These are phyloP conservation scores for Oryza meyeriana DNA, from an alignment of 176 grass and related monocot genomes.

Conservation along the genomic window DNA sequence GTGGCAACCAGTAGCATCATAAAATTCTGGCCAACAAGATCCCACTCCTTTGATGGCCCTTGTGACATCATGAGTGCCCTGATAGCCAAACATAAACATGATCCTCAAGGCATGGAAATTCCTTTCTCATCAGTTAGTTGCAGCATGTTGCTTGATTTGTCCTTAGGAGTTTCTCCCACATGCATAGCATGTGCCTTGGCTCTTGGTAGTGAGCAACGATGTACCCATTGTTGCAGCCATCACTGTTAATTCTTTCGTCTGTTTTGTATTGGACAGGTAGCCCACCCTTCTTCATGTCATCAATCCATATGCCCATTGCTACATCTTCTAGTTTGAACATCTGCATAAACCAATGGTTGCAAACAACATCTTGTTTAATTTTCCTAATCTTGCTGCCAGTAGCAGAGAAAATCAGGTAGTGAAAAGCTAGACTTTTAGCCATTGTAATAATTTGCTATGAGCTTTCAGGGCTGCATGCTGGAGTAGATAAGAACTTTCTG, in stretches of 20 bases:
- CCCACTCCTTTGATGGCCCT: not conserved
- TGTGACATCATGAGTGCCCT: not conserved
- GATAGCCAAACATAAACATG: not conserved
- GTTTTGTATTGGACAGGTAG: slow-evolving; percentile 67
- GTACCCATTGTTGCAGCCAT: slow-evolving; percentile 67
- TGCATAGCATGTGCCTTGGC: slow-evolving; percentile 73
- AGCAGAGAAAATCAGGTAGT: slow-evolving; percentile 2
- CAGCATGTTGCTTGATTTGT: slow-evolving; percentile 67
- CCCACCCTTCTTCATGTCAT: slow-evolving; percentile 60
- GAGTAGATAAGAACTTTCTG: not conserved
- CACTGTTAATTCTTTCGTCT: slow-evolving; percentile 60
- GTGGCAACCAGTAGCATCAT: not conserved
- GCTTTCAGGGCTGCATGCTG: not conserved
- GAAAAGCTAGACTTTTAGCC: not conserved
- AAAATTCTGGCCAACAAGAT: not conserved
- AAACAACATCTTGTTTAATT: slow-evolving; percentile 29
- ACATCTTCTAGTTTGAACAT: slow-evolving; percentile 99
- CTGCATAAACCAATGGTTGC: slow-evolving; percentile 36
- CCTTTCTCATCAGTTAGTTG: slow-evolving; percentile 25
- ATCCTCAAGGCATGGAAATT: not conserved
- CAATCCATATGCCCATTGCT: slow-evolving; percentile 93
- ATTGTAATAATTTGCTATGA: slow-evolving; percentile 14
- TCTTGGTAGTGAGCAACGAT: slow-evolving; percentile 93
- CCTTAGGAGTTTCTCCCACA: slow-evolving; percentile 72
- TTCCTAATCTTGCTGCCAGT: not conserved